Evolutionary conservation across 2,329 filamentous ascomycete species (phyloP).

Genomic region (Microcyclospora pomicola): DNA sequence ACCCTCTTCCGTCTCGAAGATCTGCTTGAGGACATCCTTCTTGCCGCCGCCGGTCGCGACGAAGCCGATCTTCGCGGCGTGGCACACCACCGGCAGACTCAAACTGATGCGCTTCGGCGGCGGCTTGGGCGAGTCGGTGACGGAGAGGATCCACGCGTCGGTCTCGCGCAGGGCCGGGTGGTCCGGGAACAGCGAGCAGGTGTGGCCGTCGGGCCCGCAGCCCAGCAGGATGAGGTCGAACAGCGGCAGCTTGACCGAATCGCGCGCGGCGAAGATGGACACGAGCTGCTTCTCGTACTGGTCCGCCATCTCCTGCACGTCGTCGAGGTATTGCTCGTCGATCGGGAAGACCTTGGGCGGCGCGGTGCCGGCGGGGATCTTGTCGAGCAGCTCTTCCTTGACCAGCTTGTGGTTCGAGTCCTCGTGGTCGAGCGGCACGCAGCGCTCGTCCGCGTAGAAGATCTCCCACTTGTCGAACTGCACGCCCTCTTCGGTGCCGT

Average conservation of each 20-base stretch:
- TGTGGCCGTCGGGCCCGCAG: constrained; percentile 91
- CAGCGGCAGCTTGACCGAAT: constrained; percentile 86
- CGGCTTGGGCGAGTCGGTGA: constrained; percentile 89
- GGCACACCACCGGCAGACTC: constrained; percentile 77
- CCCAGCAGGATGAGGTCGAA: constrained; percentile 91
- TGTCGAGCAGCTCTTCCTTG: constrained; percentile 76
- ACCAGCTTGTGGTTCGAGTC: constrained; percentile 91
- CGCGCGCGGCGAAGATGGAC: constrained; percentile 71
- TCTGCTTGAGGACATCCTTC: constrained; percentile 81
- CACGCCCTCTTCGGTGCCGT: constrained; percentile 44
- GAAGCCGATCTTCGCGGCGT: constrained; percentile 77
- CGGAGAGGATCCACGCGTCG: constrained; percentile 82
- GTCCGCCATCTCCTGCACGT: constrained; percentile 85
- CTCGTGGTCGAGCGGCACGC: constrained; percentile 76
- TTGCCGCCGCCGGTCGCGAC: constrained; percentile 82
- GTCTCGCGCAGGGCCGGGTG: constrained; percentile 76
- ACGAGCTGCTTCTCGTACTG: constrained; percentile 85
- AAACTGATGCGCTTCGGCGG: constrained; percentile 83
- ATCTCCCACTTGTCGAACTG: constrained; percentile 88
- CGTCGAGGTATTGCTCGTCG: constrained; percentile 52
- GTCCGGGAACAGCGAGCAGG: constrained; percentile 87
- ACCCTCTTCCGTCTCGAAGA: constrained; percentile 68
- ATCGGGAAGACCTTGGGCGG: constrained; percentile 67
- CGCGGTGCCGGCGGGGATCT: constrained; percentile 57
- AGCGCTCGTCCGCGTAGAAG: constrained; percentile 96